Base-by-base conservation (phyloP, 2,329 filamentous ascomycete genomes). In the Aspergillus fumigatiaffinis region DNA sequence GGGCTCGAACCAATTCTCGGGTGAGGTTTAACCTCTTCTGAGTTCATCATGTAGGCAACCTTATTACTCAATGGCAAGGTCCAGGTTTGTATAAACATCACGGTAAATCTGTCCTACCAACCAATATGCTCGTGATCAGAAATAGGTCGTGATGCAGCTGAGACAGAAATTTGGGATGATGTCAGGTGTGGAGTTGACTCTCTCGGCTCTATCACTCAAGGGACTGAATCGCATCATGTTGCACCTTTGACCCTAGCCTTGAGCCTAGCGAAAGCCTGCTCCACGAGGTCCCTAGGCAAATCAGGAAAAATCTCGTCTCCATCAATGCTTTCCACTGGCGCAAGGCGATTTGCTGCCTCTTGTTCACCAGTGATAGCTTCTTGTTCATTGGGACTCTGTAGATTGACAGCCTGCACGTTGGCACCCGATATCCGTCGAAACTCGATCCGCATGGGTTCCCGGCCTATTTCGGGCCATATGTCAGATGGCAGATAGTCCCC, bases 401-500 rank as follows among this genome's bases (percentile, higher is more conserved):
- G 46, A 32, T 57, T 49, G 6, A 57, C 63, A 23, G 59, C 63
- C 51, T 73, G 68, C 2, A 76, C 60, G 20, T 65, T 69, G 20
- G 70, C 73, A 1, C 73, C 74, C 2, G 71, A 67, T 53, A 76
- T 61, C 21, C 73, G 71, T 28, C 60, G 64, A 47, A 76, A 77
- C 52, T 71, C 68, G 28, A 75, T 79, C 58, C 74, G 79, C 63
- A 83, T 83, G 26, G 79, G 82, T n/a, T 78, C 81, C 61, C 83
- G 69, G 47, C 66, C 84, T 72, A 94, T 83, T 1, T 88, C 89
- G 0, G 87, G 87, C 91, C 92, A 97, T 23, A 97, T 84, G 71
- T 97, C 92, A 0, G 88, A 87, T 0, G 94, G 94, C 10, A 99
- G 76, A 70, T 87, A 96, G 62, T 95, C 91, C 7, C 92, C 92